Evolutionary conservation across 2,329 filamentous ascomycete species (phyloP), one percentile per base, ranked within the genome.

Genomic region (Verticillium alfalfae): DNA sequence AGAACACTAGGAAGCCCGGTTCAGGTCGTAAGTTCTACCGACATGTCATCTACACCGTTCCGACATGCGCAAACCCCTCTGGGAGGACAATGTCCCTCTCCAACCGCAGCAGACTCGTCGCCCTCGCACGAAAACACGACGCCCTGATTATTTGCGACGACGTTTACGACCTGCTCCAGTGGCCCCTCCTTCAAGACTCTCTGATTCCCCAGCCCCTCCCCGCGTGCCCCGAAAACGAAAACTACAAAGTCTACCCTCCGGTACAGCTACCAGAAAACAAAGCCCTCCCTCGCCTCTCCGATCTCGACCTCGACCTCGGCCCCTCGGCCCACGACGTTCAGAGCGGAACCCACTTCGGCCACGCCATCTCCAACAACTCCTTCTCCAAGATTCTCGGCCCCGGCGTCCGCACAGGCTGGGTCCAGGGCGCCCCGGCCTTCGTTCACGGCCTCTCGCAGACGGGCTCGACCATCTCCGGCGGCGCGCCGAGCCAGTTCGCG

Each of bases 141-240:
- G 92, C 91, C 7, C 82, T 98, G 16, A 75, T 97, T 61, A 82
- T 97, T 34, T 86, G 86, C 57, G 94, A 98, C 76, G 95, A 99
- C 73, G 93, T 98, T 9, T 99, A 99, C 72, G 94, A 98, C 73
- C 89, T 94, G 66, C 81, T 98, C 5, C 90, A 93, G 71, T 97
- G 93, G 92, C 83, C 85, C 2, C 68, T 78, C 0, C 18, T 52
- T 2, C 45, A 52, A 8, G 45, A 31, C 45, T 10, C 45, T 9
- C 4, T 2, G 2, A 8, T 13, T 9, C 45, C 45, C 1, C 3
- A 4, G 12, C 1, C n/a, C n/a, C 18, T 12, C 45, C 45, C 7
- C 8, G 3, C 70, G 76, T 55, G 41, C 64, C 18, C 31, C 65
- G n/a, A 52, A 18, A 9, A 56, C 59, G 2, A 18, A 41, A 4